Evolutionary conservation across 768 basidiomycete species (phyloP), one percentile per base, ranked within the genome.

Genomic region (Gymnopilus dilepis): DNA sequence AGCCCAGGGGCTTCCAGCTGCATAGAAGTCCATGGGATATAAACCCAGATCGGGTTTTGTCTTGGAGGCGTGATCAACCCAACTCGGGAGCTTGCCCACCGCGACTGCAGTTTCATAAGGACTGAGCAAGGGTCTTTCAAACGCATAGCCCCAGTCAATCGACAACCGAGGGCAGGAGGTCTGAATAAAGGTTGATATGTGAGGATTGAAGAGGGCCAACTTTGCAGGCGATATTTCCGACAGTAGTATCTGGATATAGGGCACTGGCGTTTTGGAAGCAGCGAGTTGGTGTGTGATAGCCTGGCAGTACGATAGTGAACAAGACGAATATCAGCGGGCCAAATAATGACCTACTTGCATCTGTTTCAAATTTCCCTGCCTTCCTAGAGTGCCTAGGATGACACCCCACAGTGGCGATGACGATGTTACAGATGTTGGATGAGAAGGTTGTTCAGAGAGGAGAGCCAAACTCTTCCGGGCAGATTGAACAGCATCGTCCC

Each of bases 91-190:
- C 53, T 82, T 81, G 0, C 92, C 93, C 1, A 97, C 80, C 11
- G 89, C 95, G 1, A 99, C 92, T 4, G 89, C 86, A 0, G 92
- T 90, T 75, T 99, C 97, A 71, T 98, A 99, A 1, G 97, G 95
- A 67, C 89, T 95, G 34, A 99, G 76, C 51, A 99, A 78, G 2
- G 97, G 97, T 21, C 84, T 80, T 56, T 89, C 81, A 76, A 99
- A 99, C 1, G 97, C 97, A 70, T 96, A 96, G 3, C 97, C 97
- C 97, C 97, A 99, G 71, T 99, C 97, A 59, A 99, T 99, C 17
- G 94, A 95, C 56, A 99, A 78, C 24, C 97, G 87, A 3, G 97
- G 97, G 74, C 97, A 99, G 0, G 95, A 94, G 1, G 97, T 99
- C 72, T 99, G 97, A 17, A 99, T 86, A 73, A 99, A 99, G 0